Base-by-base conservation (phyloP, 2,329 filamentous ascomycete genomes). In the Elsinoe australis region DNA sequence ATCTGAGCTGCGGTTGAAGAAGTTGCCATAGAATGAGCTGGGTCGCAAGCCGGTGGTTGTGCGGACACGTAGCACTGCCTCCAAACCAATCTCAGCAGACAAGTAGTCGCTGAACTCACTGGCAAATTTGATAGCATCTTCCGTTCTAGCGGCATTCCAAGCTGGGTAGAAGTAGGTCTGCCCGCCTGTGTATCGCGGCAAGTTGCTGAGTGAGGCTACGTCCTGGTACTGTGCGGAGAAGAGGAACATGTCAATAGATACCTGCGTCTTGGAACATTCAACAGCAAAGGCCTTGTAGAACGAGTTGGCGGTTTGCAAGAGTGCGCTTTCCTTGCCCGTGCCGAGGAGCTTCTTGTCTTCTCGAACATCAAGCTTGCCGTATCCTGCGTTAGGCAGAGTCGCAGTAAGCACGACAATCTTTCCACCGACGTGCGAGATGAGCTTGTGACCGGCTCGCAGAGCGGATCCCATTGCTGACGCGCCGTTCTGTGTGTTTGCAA, bases 281-380 rank as follows among this genome's bases (percentile, higher is more conserved):
- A 98, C 92, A 0, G 92, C 92, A 61, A 98, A 98, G 60, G 87
- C 94, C 75, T 98, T 98, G 76, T 96, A 98, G 68, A 96, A 98
- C 61, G 86, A 88, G 71, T 88, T 95, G 32, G 80, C 85, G 0
- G 92, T 95, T 65, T 96, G 90, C 46, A 98, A 72, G 24, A 98
- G 75, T 53, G 77, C 74, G 55, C 79, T 87, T 65, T 98, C 92
- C 67, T 95, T 95, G 56, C 83, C 88, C 1, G 92, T 98, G 28
- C 92, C 92, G 18, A 98, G 73, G 12, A 94, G 69, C 69, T 95
- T 95, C 74, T 95, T 95, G 67, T 98, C 89, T 67, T 96, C 90
- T 59, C 92, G 79, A 80, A 94, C 85, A 29, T 94, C 88, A 49
- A 94, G 79, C 70, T 89, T 89, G 50, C 90, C 92, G 54, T 85